phyloP scores from a whole-genome alignment of 2,329 filamentous ascomycete genomes.

The Mollisiaceae sp. region DNA sequence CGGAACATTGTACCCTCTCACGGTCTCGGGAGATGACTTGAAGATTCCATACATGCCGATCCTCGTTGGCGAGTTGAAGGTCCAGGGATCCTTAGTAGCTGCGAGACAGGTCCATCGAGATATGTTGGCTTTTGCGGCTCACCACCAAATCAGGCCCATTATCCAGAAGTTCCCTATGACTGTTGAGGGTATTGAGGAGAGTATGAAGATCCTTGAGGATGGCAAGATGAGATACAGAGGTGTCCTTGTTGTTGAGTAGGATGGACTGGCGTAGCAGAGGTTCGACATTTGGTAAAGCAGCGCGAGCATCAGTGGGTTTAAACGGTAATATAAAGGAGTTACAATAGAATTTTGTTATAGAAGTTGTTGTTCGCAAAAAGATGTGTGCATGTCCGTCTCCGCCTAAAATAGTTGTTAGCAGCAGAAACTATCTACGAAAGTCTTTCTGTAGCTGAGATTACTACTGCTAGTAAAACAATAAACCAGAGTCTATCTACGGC shows the following conservation, averaged over 20 bases:
- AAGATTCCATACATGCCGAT: constrained; percentile 40
- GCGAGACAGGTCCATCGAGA: constrained; percentile 55
- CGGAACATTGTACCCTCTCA: constrained; percentile 68
- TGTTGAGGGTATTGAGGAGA: constrained; percentile 55
- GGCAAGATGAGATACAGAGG: constrained; percentile 60
- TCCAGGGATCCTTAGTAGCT: constrained; percentile 40
- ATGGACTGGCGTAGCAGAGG: too few relatives aligned
- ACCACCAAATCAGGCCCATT: constrained; percentile 65
- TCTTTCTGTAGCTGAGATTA: too few relatives aligned
- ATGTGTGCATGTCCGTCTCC: too few relatives aligned
- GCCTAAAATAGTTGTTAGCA: too few relatives aligned
- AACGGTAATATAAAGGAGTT: too few relatives aligned
- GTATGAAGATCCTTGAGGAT: constrained; percentile 59
- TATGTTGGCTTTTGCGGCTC: constrained; percentile 64
- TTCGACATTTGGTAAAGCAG: too few relatives aligned
- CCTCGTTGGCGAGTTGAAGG: constrained; percentile 35
- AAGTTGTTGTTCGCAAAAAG: too few relatives aligned
- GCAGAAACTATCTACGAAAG: too few relatives aligned
- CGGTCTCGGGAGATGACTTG: constrained; percentile 57
- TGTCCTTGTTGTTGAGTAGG: constrained; percentile 40
- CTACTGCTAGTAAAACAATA: too few relatives aligned
- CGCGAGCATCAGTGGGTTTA: too few relatives aligned
- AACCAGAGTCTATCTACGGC: too few relatives aligned
- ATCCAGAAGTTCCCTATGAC: constrained; percentile 61
- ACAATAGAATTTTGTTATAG: too few relatives aligned